Percentiles rank a stretch among this genome's conserved stretches.
phyloP scores from a whole-genome alignment of 805 yeast genomes.

The Komagataella mondaviorum region DNA sequence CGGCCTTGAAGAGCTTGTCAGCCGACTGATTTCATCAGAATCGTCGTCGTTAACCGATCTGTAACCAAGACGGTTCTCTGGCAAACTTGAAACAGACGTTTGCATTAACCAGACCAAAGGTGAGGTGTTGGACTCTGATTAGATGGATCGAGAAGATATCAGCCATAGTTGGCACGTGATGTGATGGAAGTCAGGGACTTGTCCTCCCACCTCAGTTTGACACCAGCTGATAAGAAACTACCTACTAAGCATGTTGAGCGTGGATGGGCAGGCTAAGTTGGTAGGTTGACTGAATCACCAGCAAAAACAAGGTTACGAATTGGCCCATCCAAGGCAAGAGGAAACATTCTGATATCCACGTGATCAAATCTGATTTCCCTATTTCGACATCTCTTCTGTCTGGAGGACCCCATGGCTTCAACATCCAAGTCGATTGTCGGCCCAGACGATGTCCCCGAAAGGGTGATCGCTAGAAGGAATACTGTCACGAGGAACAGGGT shows the following conservation, averaged over 20 bases:
- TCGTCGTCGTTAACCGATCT: not conserved
- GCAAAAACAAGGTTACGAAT: not conserved
- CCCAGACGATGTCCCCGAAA: not conserved
- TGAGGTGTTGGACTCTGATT: not conserved
- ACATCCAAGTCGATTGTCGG: not conserved
- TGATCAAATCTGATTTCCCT: not conserved
- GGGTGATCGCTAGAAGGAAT: not conserved
- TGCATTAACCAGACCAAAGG: not conserved
- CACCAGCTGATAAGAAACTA: not conserved
- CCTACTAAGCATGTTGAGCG: not conserved
- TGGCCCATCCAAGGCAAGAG: not conserved
- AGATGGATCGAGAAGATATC: not conserved
- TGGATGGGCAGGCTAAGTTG: not conserved
- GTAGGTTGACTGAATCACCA: not conserved
- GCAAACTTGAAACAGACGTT: not conserved
- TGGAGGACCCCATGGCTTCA: not conserved
- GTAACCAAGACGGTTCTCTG: not conserved
- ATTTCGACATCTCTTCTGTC: not conserved
- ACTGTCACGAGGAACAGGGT: not conserved
- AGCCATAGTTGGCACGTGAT: not conserved
- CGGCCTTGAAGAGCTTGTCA: not conserved
- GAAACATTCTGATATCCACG: not conserved
- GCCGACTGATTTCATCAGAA: not conserved
- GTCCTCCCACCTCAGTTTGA: not conserved
- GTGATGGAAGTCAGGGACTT: not conserved